Evolutionary conservation across 2,329 filamentous ascomycete genomes (phyloP).

Genomic region (Lecanicillium sp.): DNA sequence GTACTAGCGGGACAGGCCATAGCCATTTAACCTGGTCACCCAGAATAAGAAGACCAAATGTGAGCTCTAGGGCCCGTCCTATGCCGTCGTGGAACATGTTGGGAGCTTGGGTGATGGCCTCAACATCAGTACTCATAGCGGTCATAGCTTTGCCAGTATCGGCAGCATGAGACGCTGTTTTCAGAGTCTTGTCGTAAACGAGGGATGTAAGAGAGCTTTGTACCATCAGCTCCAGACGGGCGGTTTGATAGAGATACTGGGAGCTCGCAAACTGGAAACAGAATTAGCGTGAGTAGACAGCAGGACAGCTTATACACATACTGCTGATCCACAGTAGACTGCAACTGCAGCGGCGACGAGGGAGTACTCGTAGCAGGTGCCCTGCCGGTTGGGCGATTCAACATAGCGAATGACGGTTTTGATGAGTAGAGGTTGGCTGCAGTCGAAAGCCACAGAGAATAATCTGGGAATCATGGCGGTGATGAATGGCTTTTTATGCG

Average conservation of each 20-base stretch:
- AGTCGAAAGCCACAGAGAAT: conserved; percentile 33
- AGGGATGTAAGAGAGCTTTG: conserved; percentile 31
- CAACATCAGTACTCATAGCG: conserved; percentile 36
- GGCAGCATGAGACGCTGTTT: conserved; percentile 17
- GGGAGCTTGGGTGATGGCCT: conserved; percentile 25
- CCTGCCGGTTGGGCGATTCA: conserved; percentile 29
- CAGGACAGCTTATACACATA: conserved; percentile 20
- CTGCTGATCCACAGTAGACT: conserved; percentile 29
- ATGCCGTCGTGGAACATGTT: conserved; percentile 38
- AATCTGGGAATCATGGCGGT: conserved; percentile 30
- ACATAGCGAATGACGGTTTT: conserved; percentile 29
- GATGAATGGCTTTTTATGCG: conserved; percentile 12
- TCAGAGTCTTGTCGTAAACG: conserved; percentile 28
- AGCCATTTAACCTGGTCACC: conserved; percentile 36
- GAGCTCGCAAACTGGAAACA: conserved; percentile 26
- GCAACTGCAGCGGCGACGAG: conserved; percentile 27
- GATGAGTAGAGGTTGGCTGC: conserved; percentile 36
- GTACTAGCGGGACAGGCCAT: conserved; percentile 32
- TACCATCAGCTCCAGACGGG: conserved; percentile 28
- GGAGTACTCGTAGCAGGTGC: conserved; percentile 24
- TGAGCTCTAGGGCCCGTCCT: conserved; percentile 35
- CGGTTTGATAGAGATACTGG: conserved; percentile 26
- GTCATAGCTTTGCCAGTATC: conserved; percentile 30
- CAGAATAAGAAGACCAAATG: conserved; percentile 34
- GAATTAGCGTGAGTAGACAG: not conserved